These are phyloP conservation scores for Tolypocladium ovalisporum DNA, from an alignment of 2,329 filamentous ascomycete genomes.

Conservation along the genomic window DNA sequence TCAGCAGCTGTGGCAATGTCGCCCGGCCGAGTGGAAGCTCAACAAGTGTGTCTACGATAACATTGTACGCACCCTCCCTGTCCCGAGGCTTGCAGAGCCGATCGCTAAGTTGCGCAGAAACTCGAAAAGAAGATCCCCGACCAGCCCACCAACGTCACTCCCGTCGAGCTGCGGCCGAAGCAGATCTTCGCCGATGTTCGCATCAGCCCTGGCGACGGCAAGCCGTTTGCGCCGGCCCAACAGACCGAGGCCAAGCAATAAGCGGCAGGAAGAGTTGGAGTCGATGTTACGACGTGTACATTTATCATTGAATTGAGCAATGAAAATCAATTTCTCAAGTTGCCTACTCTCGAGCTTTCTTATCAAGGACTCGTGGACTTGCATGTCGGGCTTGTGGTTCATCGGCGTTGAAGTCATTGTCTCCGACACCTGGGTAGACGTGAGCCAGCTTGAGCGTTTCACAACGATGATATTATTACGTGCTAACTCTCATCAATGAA, in stretches of 20 bases:
- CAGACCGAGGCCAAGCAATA: constrained; percentile 25
- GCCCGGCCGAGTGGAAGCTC: constrained; percentile 74
- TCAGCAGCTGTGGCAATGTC: constrained; percentile 94
- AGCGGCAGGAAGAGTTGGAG: background rate
- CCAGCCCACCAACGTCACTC: constrained; percentile 55
- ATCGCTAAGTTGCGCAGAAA: constrained; percentile 39
- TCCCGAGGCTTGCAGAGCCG: no score
- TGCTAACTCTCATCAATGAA: background rate
- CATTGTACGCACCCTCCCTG: constrained; percentile 51
- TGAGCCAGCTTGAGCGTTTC: background rate
- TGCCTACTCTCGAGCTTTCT: background rate
- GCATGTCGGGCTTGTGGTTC: background rate
- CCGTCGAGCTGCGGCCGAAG: constrained; percentile 60
- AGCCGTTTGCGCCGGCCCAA: constrained; percentile 26
- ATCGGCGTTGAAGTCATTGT: background rate
- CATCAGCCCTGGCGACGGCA: constrained; percentile 29
- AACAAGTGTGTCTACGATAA: constrained; percentile 97
- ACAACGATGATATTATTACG: background rate
- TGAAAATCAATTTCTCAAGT: background rate
- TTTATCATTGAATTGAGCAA: constrained; percentile 17
- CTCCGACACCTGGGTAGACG: background rate
- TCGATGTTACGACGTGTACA: constrained; percentile 14
- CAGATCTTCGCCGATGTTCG: constrained; percentile 50
- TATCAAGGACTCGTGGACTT: background rate
- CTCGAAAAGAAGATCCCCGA: constrained; percentile 74